A percentile compares a stretch with the other conserved stretches of the same genome.
These are phyloP conservation scores for Aspergillus ibericus DNA, from an alignment of 2,329 filamentous ascomycete genomes.

Conservation along the genomic window DNA sequence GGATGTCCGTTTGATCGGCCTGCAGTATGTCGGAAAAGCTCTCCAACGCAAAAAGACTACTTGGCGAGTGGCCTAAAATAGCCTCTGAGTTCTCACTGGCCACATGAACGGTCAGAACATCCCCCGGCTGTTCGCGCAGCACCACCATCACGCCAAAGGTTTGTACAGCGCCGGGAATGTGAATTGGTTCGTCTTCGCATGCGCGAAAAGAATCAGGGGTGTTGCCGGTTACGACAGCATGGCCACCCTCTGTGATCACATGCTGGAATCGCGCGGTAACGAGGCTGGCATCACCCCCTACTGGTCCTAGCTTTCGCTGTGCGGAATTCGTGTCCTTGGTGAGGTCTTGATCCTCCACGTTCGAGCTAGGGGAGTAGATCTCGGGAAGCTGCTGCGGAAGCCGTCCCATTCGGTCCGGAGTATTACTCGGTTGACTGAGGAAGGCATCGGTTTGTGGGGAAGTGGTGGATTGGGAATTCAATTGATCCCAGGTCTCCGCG, in stretches of 20 bases:
- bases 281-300: constrained; percentile 48
- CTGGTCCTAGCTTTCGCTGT: not conserved
- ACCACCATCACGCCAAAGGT: constrained; percentile 76
- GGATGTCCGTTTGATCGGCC: constrained; percentile 79
- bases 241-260: constrained; percentile 71
- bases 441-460: not conserved
- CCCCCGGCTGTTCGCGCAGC: constrained; percentile 63
- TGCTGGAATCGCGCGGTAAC: constrained; percentile 78
- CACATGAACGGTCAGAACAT: constrained; percentile 67
- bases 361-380: not conserved
- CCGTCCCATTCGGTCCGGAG: not conserved
- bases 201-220: constrained; percentile 70
- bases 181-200: constrained; percentile 90
- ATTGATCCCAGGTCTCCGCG: constrained; percentile 23
- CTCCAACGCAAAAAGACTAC: constrained; percentile 69
- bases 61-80: constrained; percentile 75
- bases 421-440: not conserved
- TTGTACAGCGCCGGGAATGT: constrained; percentile 78
- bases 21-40: constrained; percentile 82
- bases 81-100: constrained; percentile 78
- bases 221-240: constrained; percentile 78
- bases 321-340: not conserved
- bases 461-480: constrained; percentile 19
- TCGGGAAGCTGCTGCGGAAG: constrained; percentile 4
- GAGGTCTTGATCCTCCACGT: not conserved